Conservation (phyloP, 805 yeast species). For the Lipomyces chichibuensis region DNA sequence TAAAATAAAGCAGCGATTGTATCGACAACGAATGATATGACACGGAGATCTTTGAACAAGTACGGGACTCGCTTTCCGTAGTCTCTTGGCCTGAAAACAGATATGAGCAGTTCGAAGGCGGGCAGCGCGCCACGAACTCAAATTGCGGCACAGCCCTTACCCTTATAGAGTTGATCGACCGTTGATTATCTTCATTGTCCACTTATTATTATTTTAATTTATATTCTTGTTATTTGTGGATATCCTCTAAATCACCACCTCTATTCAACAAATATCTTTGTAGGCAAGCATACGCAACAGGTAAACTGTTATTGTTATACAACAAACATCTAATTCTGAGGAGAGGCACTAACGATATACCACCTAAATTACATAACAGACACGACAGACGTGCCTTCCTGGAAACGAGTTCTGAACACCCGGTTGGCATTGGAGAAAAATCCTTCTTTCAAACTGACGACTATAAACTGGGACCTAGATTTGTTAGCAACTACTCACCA, state of each 20-base stretch:
- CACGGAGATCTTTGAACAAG: not conserved
- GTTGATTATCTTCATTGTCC: not conserved
- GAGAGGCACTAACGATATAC: not conserved
- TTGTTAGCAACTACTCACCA: not conserved
- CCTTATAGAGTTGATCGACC: not conserved
- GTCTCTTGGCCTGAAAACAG: too few species aligned
- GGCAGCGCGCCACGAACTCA: too few species aligned
- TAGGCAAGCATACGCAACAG: not conserved
- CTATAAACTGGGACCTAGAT: conserved; percentile 78
- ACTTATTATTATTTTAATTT: too few species aligned
- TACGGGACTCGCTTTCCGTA: not conserved
- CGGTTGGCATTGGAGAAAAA: conserved; percentile 97
- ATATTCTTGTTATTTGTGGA: too few species aligned
- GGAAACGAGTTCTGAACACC: conserved; percentile 89
- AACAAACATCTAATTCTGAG: not conserved
- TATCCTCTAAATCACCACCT: too few species aligned
- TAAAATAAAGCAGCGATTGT: not conserved
- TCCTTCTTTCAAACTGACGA: conserved; percentile 95
- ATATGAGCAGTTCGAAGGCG: too few species aligned
- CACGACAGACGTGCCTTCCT: conserved; percentile 95
- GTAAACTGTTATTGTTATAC: not conserved
- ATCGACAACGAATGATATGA: not conserved
- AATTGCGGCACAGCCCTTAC: not conserved
- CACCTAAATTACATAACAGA: conserved; percentile 27
- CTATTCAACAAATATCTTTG: not conserved